These are phyloP conservation scores for Colletotrichum echinochloae DNA, from an alignment of 2,329 filamentous ascomycete genomes.

Conservation along the genomic window DNA sequence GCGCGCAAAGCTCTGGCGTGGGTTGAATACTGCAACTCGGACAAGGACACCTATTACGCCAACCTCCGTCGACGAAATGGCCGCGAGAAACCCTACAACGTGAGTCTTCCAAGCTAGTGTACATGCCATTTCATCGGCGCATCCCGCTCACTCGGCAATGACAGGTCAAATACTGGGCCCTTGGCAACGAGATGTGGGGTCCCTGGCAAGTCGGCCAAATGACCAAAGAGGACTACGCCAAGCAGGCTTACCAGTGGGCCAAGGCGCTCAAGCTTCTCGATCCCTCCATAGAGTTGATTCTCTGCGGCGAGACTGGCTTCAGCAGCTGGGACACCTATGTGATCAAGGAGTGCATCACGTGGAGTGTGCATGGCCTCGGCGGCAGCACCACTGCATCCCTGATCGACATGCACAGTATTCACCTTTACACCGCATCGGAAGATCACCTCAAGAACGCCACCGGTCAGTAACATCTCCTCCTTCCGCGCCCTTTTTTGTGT, in stretches of 20 bases:
- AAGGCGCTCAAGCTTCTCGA: slow-evolving; percentile 80
- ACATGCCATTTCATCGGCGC: background rate
- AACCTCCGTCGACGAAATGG: slow-evolving; percentile 83
- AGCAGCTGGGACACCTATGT: slow-evolving; percentile 80
- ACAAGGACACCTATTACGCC: slow-evolving; percentile 82
- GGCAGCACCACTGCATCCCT: slow-evolving; percentile 54
- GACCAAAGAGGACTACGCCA: slow-evolving; percentile 77
- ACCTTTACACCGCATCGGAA: slow-evolving; percentile 77
- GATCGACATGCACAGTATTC: slow-evolving; percentile 86
- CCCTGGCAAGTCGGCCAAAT: slow-evolving; percentile 76
- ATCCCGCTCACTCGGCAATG: background rate
- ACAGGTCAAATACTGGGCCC: slow-evolving; percentile 83
- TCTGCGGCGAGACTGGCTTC: slow-evolving; percentile 79
- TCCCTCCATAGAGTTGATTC: slow-evolving; percentile 75
- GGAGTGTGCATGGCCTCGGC: slow-evolving; percentile 50
- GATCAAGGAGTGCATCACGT: slow-evolving; percentile 73
- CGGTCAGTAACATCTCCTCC: slow-evolving; percentile 31
- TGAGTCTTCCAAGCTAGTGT: slow-evolving; percentile 26
- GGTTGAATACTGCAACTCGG: slow-evolving; percentile 89
- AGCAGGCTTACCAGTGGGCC: slow-evolving; percentile 77
- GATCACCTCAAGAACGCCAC: slow-evolving; percentile 64
- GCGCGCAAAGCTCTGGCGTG: slow-evolving; percentile 69
- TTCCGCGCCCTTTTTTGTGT: too few species aligned
- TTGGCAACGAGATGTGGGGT: slow-evolving; percentile 81
- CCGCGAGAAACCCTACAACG: slow-evolving; percentile 78